Conservation (phyloP, 2,329 filamentous ascomycete genomes). For the Neofusicoccum umdonicola region DNA sequence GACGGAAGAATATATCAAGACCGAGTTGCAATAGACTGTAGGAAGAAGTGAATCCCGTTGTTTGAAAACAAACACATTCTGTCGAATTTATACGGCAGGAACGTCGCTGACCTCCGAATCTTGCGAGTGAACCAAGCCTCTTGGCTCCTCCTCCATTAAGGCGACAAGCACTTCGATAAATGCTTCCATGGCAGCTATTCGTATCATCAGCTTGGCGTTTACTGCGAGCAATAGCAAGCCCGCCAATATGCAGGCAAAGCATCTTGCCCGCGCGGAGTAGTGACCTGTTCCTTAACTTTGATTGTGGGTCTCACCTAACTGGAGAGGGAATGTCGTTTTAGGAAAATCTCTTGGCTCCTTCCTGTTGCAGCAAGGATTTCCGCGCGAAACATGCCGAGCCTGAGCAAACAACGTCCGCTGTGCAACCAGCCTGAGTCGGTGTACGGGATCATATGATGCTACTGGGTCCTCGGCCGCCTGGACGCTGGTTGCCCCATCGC, state of each 20-base stretch:
- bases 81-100: not conserved
- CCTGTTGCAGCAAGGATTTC: slow-evolving; percentile 1
- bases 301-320: slow-evolving; percentile 7
- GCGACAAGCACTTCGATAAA: not conserved
- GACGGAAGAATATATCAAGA: not conserved
- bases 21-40: not conserved
- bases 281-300: not conserved
- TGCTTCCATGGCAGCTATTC: slow-evolving; percentile 1
- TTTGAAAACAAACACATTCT: not conserved
- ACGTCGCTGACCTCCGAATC: slow-evolving; percentile 7
- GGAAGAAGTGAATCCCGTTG: not conserved
- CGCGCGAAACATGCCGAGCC: not conserved
- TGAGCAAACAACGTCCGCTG: not conserved
- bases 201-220: slow-evolving; percentile 2
- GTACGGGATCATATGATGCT: not conserved
- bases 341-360: slow-evolving; percentile 7
- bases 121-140: not conserved
- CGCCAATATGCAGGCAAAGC: not conserved
- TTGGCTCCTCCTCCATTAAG: slow-evolving; percentile 13
- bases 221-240: not conserved
- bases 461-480: not conserved
- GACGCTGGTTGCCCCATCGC: not conserved
- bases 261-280: not conserved
- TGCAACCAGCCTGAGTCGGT: not conserved
- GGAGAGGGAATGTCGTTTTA: not conserved